Conservation (phyloP, 2,329 filamentous ascomycete genomes). For the Fusarium humuli region DNA sequence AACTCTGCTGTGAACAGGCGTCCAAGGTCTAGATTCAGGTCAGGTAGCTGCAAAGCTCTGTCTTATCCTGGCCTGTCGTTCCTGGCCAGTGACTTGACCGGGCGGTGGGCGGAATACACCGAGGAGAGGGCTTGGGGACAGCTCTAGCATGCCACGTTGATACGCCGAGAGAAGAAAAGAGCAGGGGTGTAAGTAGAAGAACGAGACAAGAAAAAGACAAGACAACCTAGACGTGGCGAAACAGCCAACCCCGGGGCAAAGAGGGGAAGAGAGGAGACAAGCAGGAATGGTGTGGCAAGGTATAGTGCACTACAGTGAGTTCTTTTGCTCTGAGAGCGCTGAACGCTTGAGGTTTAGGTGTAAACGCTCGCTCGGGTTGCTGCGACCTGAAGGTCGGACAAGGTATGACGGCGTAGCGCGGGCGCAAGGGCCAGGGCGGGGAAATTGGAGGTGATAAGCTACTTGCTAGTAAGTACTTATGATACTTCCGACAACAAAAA, state of each 20-base stretch:
- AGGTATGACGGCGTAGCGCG: constrained; percentile 43
- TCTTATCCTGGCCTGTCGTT: constrained; percentile 2
- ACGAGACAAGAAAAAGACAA: neutral
- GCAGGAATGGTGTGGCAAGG: constrained; percentile 40
- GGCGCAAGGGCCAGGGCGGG: constrained; percentile 48
- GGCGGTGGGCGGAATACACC: constrained; percentile 15
- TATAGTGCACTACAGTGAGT: neutral
- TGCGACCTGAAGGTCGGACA: constrained; percentile 26
- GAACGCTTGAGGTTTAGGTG: constrained; percentile 12
- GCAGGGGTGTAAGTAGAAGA: constrained; percentile 21
- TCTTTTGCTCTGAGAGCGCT: constrained; percentile 14
- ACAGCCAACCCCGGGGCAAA: constrained; percentile 9
- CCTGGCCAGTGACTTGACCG: constrained; percentile 2
- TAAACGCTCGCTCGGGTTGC: constrained; percentile 18
- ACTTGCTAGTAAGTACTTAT: constrained; percentile 20
- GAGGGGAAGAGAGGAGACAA: constrained; percentile 41
- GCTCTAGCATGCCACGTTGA: constrained; percentile 32
- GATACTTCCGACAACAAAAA: neutral
- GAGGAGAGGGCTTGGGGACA: constrained; percentile 18
- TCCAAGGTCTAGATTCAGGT: constrained; percentile 12
- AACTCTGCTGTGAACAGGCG: constrained; percentile 1
- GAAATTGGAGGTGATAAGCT: constrained; percentile 47
- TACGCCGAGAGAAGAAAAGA: constrained; percentile 6
- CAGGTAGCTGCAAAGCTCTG: neutral
- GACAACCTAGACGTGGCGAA: constrained; percentile 25